Evolutionary conservation across 495 filamentous ascomycete genomes (phyloP), one percentile per base, ranked within the genome.

Genomic region (Aspergillus saccharolyticus): DNA sequence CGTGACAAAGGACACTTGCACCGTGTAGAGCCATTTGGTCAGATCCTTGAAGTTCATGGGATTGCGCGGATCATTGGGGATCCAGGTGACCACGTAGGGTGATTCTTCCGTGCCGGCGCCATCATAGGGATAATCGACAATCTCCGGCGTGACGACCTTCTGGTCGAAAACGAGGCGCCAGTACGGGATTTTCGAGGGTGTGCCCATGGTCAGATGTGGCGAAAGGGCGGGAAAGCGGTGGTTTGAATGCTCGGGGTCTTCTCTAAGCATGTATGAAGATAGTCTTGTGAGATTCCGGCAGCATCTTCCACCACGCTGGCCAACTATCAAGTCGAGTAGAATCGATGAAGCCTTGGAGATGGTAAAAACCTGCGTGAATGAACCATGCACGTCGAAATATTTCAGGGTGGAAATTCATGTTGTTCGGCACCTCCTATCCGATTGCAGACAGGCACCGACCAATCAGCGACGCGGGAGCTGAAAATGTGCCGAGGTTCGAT

Each of bases 81-180:
- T 50, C 47, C 47, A 50, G 7, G 3, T 30, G 15, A 50, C 47
- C 15, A 16, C 47, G 28, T 50, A 50, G 47, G 47, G 47, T 14
- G 47, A 50, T 16, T 84, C 80, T 48, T 78, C 69, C 8, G 86
- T 89, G 49, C 87, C 88, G 1, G 72, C 63, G 3, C 88, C 87
- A 25, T 66, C 61, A 63, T 87, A 88, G 2, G 68, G 58, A 55
- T 78, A 76, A 33, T 79, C 72, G 49, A 79, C 53, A 21, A 89
- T 78, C 50, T 74, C 74, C 1, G 64, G 62, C 6, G 66, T 66
- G 16, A 64, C 54, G 15, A 58, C 57, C 1, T 62, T 56, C 22
- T 69, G 66, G 39, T 69, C 64, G 15, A 60, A 48, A n/a, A 69
- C 15, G 19, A 66, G 48, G 0, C 62, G 59, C 66, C 66, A 66